Conservation (phyloP, 169 alveolate species). For the Cryptosporidium muris region DNA sequence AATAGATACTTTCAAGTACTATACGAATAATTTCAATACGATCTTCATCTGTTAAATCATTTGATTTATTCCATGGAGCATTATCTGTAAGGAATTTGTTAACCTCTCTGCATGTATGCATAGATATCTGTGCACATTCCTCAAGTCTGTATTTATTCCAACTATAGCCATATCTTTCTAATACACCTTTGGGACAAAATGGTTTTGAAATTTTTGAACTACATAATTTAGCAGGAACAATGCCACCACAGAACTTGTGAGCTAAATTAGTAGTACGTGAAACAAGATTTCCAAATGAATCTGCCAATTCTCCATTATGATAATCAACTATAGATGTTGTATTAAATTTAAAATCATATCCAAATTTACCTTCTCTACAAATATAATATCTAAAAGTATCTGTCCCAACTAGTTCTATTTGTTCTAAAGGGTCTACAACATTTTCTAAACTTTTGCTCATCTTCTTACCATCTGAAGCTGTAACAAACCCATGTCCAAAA, state of each 20-base stretch:
- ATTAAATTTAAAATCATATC: conserved; percentile 82
- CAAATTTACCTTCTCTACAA: conserved; percentile 79
- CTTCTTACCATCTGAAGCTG: conserved; percentile 91
- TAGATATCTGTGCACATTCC: conserved; percentile 79
- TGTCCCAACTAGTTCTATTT: conserved; percentile 75
- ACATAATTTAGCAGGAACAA: conserved; percentile 76
- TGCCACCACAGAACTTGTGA: conserved; percentile 78
- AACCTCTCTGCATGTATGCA: conserved; percentile 81
- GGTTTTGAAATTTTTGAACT: conserved; percentile 77
- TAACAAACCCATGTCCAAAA: conserved; percentile 92
- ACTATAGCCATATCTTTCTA: conserved; percentile 71
- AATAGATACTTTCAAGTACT: conserved; percentile 88
- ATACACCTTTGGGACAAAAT: conserved; percentile 77
- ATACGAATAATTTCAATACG: conserved; percentile 80
- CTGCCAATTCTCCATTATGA: conserved; percentile 85
- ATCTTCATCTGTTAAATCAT: conserved; percentile 72
- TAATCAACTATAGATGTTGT: conserved; percentile 77
- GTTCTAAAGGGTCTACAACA: conserved; percentile 84
- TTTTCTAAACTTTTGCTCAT: conserved; percentile 92
- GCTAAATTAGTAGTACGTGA: conserved; percentile 81
- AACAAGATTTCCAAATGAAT: conserved; percentile 84
- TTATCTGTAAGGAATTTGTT: conserved; percentile 86
- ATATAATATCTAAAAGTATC: conserved; percentile 82
- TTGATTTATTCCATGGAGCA: conserved; percentile 87
- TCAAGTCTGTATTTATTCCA: conserved; percentile 74